These are phyloP conservation scores for Penicillium concentricum DNA, from an alignment of 2,329 filamentous ascomycete species.

Conservation along the genomic window DNA sequence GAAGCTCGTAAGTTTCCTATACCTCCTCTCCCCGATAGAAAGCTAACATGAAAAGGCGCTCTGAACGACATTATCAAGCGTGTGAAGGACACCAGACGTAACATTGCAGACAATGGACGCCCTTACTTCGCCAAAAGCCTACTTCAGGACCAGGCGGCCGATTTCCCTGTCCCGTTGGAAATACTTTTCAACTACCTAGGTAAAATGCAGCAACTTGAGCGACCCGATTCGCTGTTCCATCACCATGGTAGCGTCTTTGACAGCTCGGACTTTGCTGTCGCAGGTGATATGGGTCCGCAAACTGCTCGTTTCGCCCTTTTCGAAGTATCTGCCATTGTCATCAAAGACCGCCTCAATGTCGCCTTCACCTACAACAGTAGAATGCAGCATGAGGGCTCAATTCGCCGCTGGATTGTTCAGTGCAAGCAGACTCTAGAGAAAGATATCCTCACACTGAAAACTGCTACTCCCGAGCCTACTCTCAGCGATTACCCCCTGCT, in stretches of 20 bases:
- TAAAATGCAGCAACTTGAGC: conserved; percentile 46
- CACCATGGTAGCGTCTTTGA: conserved; percentile 39
- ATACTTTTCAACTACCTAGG: conserved; percentile 44
- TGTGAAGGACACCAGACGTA: conserved; percentile 42
- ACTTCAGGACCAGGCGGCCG: conserved; percentile 31
- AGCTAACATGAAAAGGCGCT: conserved; percentile 18
- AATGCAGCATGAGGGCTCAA: conserved; percentile 46
- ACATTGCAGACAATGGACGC: conserved; percentile 31
- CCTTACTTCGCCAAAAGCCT: conserved; percentile 37
- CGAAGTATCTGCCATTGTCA: conserved; percentile 52
- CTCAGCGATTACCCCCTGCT: conserved; percentile 47
- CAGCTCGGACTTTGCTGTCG: conserved; percentile 31
- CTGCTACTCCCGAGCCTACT: conserved; percentile 34
- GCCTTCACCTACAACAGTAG: conserved; percentile 51
- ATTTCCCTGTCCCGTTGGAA: conserved; percentile 42
- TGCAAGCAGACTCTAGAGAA: conserved; percentile 40
- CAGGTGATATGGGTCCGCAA: conserved; percentile 45
- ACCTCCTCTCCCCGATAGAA: neutral
- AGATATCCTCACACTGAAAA: conserved; percentile 25
- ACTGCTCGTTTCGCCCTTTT: conserved; percentile 51
- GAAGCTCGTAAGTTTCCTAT: conserved; percentile 23
- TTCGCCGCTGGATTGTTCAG: conserved; percentile 45
- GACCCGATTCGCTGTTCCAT: conserved; percentile 43
- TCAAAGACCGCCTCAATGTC: conserved; percentile 47
- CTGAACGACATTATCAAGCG: conserved; percentile 35